Percentiles rank a stretch among this genome's conserved stretches.
Conservation (phyloP, 2,329 filamentous ascomycete genomes). For the Dothiorella sarmentorum region DNA sequence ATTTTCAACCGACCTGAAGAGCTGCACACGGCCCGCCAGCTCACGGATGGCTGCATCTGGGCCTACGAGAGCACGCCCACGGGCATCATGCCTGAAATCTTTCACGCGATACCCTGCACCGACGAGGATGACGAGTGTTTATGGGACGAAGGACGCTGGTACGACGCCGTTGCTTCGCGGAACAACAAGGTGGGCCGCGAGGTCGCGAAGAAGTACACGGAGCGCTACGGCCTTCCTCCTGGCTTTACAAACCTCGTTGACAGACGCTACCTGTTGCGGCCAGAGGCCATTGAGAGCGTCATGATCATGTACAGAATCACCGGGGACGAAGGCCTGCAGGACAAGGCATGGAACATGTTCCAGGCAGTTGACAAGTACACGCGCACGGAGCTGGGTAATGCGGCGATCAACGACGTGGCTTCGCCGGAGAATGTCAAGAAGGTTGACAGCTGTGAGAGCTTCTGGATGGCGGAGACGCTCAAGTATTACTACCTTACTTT, state of each 20-base stretch:
- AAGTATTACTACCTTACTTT: slow-evolving; percentile 91
- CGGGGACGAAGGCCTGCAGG: slow-evolving; percentile 67
- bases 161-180: slow-evolving; percentile 33
- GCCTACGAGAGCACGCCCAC: slow-evolving; percentile 48
- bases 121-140: slow-evolving; percentile 40
- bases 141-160: slow-evolving; percentile 44
- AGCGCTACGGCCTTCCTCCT: slow-evolving; percentile 31
- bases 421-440: slow-evolving; percentile 2
- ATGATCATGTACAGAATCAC: slow-evolving; percentile 88
- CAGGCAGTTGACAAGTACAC: slow-evolving; percentile 64
- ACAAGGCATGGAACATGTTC: slow-evolving; percentile 82
- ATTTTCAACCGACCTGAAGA: slow-evolving; percentile 51
- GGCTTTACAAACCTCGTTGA: slow-evolving; percentile 32
- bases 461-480: slow-evolving; percentile 86
- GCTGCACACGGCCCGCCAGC: slow-evolving; percentile 46
- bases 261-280: slow-evolving; percentile 35
- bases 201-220: slow-evolving; percentile 31
- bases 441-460: slow-evolving; percentile 57
- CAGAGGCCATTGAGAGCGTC: slow-evolving; percentile 66
- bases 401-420: slow-evolving; percentile 60
- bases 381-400: slow-evolving; percentile 61
- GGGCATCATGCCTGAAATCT: slow-evolving; percentile 55
- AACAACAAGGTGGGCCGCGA: slow-evolving; percentile 25
- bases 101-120: slow-evolving; percentile 42
- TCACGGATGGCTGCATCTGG: slow-evolving; percentile 57